A percentile compares a stretch with the other conserved stretches of the same genome.
phyloP scores from a whole-genome alignment of 2,329 filamentous ascomycete genomes.

The Fusarium stilboides region DNA sequence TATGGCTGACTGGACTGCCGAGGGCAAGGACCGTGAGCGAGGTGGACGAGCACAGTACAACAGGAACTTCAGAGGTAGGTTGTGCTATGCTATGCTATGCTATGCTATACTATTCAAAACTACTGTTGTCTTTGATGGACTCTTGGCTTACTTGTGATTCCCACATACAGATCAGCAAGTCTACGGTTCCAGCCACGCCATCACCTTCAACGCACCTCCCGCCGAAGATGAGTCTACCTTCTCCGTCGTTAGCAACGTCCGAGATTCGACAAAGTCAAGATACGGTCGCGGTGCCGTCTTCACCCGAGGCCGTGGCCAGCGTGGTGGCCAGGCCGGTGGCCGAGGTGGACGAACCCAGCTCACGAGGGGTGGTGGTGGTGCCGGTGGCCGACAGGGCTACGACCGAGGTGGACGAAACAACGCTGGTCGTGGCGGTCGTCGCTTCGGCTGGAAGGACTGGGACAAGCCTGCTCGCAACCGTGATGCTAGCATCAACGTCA shows the following conservation, averaged over 20 bases:
- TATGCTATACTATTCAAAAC: neutral
- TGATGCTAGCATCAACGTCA: slow-evolving; percentile 96
- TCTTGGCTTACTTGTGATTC: slow-evolving; percentile 25
- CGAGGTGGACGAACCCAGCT: slow-evolving; percentile 75
- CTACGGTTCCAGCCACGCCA: slow-evolving; percentile 90
- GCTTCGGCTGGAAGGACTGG: slow-evolving; percentile 98
- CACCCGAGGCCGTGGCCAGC: slow-evolving; percentile 87
- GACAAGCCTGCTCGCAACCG: slow-evolving; percentile 98
- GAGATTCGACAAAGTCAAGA: slow-evolving; percentile 86
- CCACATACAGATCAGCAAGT: slow-evolving; percentile 85
- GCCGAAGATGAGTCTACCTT: slow-evolving; percentile 98
- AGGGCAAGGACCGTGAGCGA: slow-evolving; percentile 86
- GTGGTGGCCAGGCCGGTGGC: slow-evolving; percentile 74
- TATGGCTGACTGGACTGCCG: slow-evolving; percentile 98
- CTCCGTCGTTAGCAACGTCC: slow-evolving; percentile 96
- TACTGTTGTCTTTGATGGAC: slow-evolving; percentile 2
- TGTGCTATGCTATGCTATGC: neutral
- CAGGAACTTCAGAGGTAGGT: slow-evolving; percentile 89
- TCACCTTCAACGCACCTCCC: slow-evolving; percentile 89
- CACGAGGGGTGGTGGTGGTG: slow-evolving; percentile 80
- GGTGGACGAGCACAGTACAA: slow-evolving; percentile 91
- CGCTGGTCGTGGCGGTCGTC: slow-evolving; percentile 81
- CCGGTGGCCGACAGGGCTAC: slow-evolving; percentile 67
- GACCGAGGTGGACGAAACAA: slow-evolving; percentile 80
- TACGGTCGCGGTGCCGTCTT: slow-evolving; percentile 93